These are phyloP conservation scores for Sarcomyxa edulis DNA, from an alignment of 768 basidiomycete genomes.

Conservation along the genomic window DNA sequence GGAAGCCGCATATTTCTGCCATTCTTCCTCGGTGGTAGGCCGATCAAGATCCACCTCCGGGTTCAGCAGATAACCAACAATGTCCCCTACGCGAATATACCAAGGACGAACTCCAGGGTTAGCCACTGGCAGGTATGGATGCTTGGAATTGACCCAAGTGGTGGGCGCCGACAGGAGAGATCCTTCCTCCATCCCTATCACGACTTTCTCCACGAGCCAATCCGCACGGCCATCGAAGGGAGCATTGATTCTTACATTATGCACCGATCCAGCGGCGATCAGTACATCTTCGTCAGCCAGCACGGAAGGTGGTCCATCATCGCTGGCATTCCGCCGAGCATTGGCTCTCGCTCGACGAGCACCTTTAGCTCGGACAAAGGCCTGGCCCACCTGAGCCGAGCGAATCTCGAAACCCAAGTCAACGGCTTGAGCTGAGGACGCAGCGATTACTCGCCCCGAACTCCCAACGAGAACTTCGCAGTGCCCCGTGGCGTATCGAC, in stretches of 20 bases:
- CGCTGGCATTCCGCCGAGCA: background rate
- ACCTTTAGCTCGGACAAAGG: background rate
- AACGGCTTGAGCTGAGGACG: constrained; percentile 5
- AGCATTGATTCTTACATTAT: constrained; percentile 5
- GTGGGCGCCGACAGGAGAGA: constrained; percentile 11
- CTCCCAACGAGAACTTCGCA: constrained; percentile 3
- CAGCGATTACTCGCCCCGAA: background rate
- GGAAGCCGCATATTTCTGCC: background rate
- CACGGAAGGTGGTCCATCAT: background rate
- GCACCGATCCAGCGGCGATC: too few species aligned
- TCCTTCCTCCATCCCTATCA: constrained; percentile 9
- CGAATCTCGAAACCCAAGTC: constrained; percentile 9
- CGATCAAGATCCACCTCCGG: constrained; percentile 6
- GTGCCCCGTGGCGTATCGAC: constrained; percentile 4
- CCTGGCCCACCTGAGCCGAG: background rate
- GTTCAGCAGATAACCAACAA: constrained; percentile 8
- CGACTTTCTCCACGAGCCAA: constrained; percentile 15
- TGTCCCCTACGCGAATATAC: constrained; percentile 9
- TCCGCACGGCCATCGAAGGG: constrained; percentile 4
- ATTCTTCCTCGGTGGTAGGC: constrained; percentile 3
- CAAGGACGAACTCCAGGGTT: constrained; percentile 9
- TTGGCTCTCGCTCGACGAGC: background rate
- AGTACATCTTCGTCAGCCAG: constrained; percentile 1
- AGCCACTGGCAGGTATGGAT: constrained; percentile 11
- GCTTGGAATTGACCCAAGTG: constrained; percentile 8